These are phyloP conservation scores for Leishmania lainsoni DNA, from an alignment of 208 protist genomes.

Conservation along the genomic window DNA sequence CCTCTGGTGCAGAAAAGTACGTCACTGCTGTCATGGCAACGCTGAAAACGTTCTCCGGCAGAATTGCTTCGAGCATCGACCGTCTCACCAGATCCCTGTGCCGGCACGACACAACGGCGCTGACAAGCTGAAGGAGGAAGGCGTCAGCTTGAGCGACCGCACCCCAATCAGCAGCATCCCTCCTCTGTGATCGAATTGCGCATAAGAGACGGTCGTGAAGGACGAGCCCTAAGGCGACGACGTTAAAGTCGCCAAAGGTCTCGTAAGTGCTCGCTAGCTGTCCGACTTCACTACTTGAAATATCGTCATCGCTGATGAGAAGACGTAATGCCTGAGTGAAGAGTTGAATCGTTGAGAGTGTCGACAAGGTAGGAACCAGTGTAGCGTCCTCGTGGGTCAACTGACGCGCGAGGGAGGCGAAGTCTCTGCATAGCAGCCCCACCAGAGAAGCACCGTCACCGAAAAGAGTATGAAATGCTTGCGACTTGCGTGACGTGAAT, in stretches of 20 bases:
- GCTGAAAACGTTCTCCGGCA: conserved; percentile 20
- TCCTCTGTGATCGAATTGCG: neutral
- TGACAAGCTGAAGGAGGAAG: conserved; percentile 21
- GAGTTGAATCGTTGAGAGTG: conserved; percentile 25
- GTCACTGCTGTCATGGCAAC: conserved; percentile 24
- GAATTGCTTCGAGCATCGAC: conserved; percentile 32
- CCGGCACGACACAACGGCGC: conserved; percentile 28
- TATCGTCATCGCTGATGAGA: conserved; percentile 18
- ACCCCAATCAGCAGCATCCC: neutral
- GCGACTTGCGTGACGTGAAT: conserved; percentile 37
- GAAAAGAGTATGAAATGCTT: conserved; percentile 42
- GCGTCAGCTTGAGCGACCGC: conserved; percentile 19
- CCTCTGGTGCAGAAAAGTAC: conserved; percentile 22
- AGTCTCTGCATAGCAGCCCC: conserved; percentile 33
- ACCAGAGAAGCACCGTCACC: conserved; percentile 39
- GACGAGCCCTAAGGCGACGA: conserved; percentile 29
- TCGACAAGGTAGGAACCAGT: neutral
- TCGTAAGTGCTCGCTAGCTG: conserved; percentile 35
- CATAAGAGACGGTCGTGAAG: conserved; percentile 32
- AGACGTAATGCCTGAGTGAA: conserved; percentile 23
- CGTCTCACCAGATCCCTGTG: conserved; percentile 34
- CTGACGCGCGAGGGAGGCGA: conserved; percentile 13
- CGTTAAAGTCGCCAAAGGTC: conserved; percentile 27
- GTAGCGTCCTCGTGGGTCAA: conserved; percentile 1
- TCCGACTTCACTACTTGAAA: conserved; percentile 23